Evolutionary conservation across 768 basidiomycete species (phyloP), one percentile per base, ranked within the genome.

Genomic region (Paxillus involutus): DNA sequence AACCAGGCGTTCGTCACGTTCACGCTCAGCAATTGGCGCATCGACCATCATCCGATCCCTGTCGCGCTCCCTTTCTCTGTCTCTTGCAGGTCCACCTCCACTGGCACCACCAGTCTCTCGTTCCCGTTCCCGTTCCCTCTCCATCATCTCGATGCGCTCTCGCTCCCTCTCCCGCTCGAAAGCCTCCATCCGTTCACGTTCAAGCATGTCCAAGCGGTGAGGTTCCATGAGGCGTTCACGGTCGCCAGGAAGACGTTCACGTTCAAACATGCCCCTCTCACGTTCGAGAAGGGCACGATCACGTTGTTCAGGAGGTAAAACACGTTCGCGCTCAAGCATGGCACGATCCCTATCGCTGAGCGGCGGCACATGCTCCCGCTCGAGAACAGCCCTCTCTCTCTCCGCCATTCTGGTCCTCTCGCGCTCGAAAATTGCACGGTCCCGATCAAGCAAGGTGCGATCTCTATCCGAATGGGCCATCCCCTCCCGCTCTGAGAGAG

Each of bases 91-190:
- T 30, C 57, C 53, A 29, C 36, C 41, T 9, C 53, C 57, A 29
- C 30, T 48, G 2, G 24, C 32, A 32, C 24, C 44, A 19, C 53
- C 42, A 26, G 46, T 47, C 52, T 70, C 66, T 26, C 66, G 58
- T 43, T 63, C 48, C 41, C 55, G 55, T 43, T 68, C 63, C n/a
- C 67, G 52, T n/a, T 74, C 65, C 42, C 65, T 62, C 53, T 71
- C 63, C 56, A 62, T 59, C 13, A 48, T 58, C 47, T 69, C 66
- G 21, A 63, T 53, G 17, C 62, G 59, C 41, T 71, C 74, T 13
- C 63, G 61, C 17, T 74, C 71, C 36, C 73, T 54, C 40, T 71
- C 73, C 12, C 71, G 63, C 13, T 76, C 73, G 24, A 67, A 66
- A 21, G 59, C 62, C 7, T 64, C 65, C 40, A 55, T 59, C 8